These are phyloP conservation scores for Alloteropsis angusta DNA, from an alignment of 202 grass and related monocot species.

Conservation along the genomic window DNA sequence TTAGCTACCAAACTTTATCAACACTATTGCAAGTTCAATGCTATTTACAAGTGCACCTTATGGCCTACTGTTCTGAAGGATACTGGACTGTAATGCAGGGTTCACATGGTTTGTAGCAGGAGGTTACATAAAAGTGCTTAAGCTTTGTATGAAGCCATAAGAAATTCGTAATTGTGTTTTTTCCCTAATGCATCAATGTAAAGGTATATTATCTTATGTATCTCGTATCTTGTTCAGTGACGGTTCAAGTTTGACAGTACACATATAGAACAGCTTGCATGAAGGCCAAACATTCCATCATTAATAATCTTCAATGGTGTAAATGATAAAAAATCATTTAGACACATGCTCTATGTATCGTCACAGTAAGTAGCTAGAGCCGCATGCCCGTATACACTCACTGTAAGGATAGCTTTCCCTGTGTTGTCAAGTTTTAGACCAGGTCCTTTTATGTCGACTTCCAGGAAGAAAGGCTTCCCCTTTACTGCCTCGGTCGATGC, in stretches of 20 bases:
- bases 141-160: background rate
- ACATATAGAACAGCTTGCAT: background rate
- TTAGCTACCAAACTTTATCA: background rate
- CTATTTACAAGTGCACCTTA: background rate
- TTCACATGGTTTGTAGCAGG: background rate
- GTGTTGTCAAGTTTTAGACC: too few species aligned
- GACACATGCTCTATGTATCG: too few species aligned
- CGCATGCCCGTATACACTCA: too few species aligned
- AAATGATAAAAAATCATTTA: conserved; percentile 14
- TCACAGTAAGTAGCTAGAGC: too few species aligned
- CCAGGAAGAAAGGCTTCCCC: too few species aligned
- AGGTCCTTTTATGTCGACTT: too few species aligned
- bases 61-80: background rate
- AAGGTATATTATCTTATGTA: background rate
- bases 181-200: background rate
- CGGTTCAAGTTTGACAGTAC: background rate
- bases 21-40: background rate
- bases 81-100: too few species aligned
- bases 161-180: background rate
- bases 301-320: background rate
- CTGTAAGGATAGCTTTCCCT: too few species aligned
- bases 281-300: background rate
- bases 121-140: background rate
- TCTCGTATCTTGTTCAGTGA: background rate
- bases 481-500: too few species aligned